phyloP scores from a whole-genome alignment of 805 yeast species.

The Lachancea sp. region DNA sequence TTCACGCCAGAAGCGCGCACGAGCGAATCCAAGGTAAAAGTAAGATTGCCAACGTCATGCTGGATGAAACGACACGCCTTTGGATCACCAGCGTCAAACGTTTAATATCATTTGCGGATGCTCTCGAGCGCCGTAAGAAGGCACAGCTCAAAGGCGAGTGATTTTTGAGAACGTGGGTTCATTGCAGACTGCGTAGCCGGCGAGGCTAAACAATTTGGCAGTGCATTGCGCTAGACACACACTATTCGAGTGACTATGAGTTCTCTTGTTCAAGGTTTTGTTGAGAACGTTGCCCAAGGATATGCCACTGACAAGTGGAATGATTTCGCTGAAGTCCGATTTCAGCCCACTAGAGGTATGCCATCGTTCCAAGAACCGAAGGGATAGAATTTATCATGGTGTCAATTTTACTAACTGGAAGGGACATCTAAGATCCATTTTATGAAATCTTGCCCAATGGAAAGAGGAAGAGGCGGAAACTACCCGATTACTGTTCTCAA shows the following conservation, averaged over 20 bases:
- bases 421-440: conserved; percentile 46
- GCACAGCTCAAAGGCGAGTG: conserved; percentile 2
- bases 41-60: conserved; percentile 62
- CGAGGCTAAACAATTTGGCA: background rate
- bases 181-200: background rate
- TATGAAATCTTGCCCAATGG: conserved; percentile 46
- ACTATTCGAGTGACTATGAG: conserved; percentile 7
- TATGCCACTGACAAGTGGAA: conserved; percentile 17
- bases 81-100: conserved; percentile 78
- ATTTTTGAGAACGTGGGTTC: background rate
- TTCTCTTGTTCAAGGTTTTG: conserved; percentile 11
- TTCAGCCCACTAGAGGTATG: conserved; percentile 27
- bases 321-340: conserved; percentile 25
- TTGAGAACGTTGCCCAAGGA: conserved; percentile 9
- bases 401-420: conserved; percentile 1
- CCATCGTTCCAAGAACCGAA: background rate
- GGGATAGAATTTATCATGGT: background rate
- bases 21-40: conserved; percentile 44
- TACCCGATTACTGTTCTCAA: conserved; percentile 53
- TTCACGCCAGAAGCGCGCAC: conserved; percentile 67
- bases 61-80: conserved; percentile 62
- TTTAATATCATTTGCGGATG: conserved; percentile 47
- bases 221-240: no score
- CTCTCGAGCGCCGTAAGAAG: conserved; percentile 11
- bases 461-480: conserved; percentile 46